A percentile compares a stretch with the other conserved stretches of the same genome.
phyloP scores from a whole-genome alignment of 306 rosid genomes.

The Rubus parviflorus region DNA sequence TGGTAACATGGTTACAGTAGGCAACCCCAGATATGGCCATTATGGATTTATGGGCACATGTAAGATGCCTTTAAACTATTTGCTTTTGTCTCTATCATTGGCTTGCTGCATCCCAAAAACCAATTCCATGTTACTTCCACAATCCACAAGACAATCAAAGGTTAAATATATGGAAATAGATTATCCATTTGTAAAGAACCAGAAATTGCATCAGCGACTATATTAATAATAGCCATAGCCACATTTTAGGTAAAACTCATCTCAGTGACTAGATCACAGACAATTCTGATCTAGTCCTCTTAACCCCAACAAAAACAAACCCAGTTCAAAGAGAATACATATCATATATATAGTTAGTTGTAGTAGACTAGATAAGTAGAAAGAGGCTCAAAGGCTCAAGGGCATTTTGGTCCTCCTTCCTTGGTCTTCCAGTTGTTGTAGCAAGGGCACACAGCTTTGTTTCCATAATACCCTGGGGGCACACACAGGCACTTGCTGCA shows the following conservation, averaged over 20 bases:
- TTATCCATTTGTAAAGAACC: neutral
- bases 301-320: conserved; percentile 7
- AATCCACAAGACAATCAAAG: too few species aligned
- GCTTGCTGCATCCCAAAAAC: neutral
- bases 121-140: neutral
- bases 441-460: conserved; percentile 86
- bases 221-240: neutral
- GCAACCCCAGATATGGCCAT: too few species aligned
- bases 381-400: conserved; percentile 31
- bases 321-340: neutral
- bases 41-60: neutral
- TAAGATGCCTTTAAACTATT: neutral
- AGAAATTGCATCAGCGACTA: conserved; percentile 2
- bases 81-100: neutral
- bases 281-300: neutral
- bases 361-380: neutral
- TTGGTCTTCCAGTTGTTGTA: conserved; percentile 97
- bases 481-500: conserved; percentile 81
- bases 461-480: conserved; percentile 90
- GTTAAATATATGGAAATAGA: too few species aligned
- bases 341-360: conserved; percentile 11
- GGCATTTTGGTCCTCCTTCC: conserved; percentile 90
- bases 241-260: neutral
- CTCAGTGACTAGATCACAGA: neutral
- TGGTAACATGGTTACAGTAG: neutral